phyloP scores from a whole-genome alignment of 371 early-diverging fungal genomes.

The Mucor indicus region DNA sequence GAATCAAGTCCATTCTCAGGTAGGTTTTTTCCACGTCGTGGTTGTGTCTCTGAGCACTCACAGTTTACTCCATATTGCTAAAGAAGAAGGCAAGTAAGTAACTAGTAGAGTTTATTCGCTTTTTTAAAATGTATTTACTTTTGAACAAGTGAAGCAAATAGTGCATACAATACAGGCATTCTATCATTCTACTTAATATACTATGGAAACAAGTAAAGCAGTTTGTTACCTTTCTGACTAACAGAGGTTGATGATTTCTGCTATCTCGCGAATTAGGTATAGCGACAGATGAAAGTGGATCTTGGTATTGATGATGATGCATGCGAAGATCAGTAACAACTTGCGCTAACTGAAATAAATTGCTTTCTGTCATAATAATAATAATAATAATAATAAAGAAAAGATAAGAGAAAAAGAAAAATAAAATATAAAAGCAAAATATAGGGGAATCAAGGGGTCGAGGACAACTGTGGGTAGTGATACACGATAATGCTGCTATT shows the following conservation, averaged over 20 bases:
- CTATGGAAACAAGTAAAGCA: neutral
- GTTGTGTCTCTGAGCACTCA: slow-evolving; percentile 44
- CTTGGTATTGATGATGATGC: neutral
- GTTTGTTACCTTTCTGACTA: slow-evolving; percentile 4
- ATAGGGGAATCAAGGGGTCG: slow-evolving; percentile 6
- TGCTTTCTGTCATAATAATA: neutral
- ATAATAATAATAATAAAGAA: slow-evolving; percentile 2
- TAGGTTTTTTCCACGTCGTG: slow-evolving; percentile 49
- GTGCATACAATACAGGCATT: slow-evolving; percentile 53
- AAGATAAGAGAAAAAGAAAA: slow-evolving; percentile 1
- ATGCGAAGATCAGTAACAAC: slow-evolving; percentile 31
- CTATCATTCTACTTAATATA: slow-evolving; percentile 12
- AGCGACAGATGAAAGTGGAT: slow-evolving; percentile 10
- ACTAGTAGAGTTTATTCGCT: neutral
- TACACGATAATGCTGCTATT: neutral
- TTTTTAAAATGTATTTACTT: slow-evolving; percentile 18
- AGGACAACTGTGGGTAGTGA: neutral
- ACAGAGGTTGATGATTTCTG: slow-evolving; percentile 18
- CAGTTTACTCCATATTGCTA: slow-evolving; percentile 46
- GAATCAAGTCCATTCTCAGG: slow-evolving; percentile 47
- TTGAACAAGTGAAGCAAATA: slow-evolving; percentile 50
- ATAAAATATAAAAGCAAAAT: neutral
- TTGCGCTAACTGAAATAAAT: slow-evolving; percentile 42
- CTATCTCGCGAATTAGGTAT: slow-evolving; percentile 8
- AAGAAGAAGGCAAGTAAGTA: neutral